Evolutionary conservation across 2,329 filamentous ascomycete species (phyloP), one percentile per base, ranked within the genome.

Genomic region (Neopestalotiopsis sp.): DNA sequence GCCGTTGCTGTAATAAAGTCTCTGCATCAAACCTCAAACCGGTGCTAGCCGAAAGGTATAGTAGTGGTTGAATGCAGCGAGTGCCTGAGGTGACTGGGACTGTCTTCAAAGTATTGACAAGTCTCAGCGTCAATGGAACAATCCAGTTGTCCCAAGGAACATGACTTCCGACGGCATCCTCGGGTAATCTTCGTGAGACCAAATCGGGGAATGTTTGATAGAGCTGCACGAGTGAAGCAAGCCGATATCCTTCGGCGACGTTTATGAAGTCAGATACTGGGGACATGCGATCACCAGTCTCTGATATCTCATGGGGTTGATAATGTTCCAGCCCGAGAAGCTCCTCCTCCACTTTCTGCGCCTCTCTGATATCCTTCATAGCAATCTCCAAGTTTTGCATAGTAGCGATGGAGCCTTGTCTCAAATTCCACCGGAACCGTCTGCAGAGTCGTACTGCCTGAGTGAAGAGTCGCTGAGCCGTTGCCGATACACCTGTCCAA

Each of bases 161-260:
- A 6, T 63, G 66, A 57, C 63, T 30, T 59, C 67, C 6, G 28
- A 68, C 0, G 10, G 68, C 66, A 56, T 74, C 71, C 17, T 72
- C 67, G 4, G 79, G 78, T 1, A 80, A 68, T 0, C 78, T 74
- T 2, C 77, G 59, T 0, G 76, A 68, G 0, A 79, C 77, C 1
- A 81, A 67, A 5, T 80, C 78, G 0, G 78, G 79, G 3, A 81
- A 81, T 0, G 80, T 81, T 61, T 81, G 77, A 70, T 83, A 82
- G 1, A 83, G 77, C 45, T 82, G 81, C 2, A 82, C 71, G 17
- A 83, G 68, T 0, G 81, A 78, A 0, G 78, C 76, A 0, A 83
- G 72, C 1, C 78, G 76, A 52, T 81, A 82, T 0, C 80, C 80
- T 59, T 83, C 81, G 1, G 79, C 80, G 0, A 80, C 79, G 1